These are phyloP conservation scores for Wickerhamiella australiensis DNA, from an alignment of 805 yeast genomes.

Conservation along the genomic window DNA sequence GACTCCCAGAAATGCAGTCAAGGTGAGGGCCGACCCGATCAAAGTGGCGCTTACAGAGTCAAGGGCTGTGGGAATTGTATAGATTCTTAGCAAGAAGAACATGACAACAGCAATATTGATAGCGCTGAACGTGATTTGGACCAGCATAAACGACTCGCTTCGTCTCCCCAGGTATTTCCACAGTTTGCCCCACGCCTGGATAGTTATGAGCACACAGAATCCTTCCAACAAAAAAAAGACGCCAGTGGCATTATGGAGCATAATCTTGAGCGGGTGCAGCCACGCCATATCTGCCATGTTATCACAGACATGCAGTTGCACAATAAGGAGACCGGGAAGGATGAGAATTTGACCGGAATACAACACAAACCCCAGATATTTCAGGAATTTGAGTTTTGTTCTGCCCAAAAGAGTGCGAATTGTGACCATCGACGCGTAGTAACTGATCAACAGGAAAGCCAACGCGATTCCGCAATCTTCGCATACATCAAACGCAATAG, in stretches of 20 bases:
- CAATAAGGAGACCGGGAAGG: constrained; percentile 67
- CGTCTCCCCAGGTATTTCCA: constrained; percentile 50
- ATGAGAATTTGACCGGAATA: constrained; percentile 74
- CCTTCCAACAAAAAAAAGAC: constrained; percentile 85
- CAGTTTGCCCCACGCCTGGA: constrained; percentile 83
- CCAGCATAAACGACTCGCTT: constrained; percentile 70
- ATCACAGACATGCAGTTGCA: constrained; percentile 32
- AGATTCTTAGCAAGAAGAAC: constrained; percentile 72
- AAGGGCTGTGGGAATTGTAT: constrained; percentile 54
- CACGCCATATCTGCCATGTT: constrained; percentile 23
- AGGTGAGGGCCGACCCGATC: constrained; percentile 72
- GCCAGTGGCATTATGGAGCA: constrained; percentile 73
- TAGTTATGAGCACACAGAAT: constrained; percentile 77
- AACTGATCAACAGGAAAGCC: constrained; percentile 55
- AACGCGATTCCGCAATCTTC: constrained; percentile 78
- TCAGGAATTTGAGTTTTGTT: constrained; percentile 28
- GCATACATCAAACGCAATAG: constrained; percentile 87
- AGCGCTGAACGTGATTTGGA: constrained; percentile 59
- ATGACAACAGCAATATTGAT: constrained; percentile 62
- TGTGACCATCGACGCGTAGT: constrained; percentile 65
- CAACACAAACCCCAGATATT: constrained; percentile 28
- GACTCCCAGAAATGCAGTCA: constrained; percentile 59
- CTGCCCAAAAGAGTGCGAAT: constrained; percentile 41
- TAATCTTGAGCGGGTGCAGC: constrained; percentile 53
- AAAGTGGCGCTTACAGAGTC: constrained; percentile 67